Percentiles rank a stretch among this genome's conserved stretches.
Conservation (phyloP, 371 early-diverging fungal genomes). For the Actinomucor elegans region DNA sequence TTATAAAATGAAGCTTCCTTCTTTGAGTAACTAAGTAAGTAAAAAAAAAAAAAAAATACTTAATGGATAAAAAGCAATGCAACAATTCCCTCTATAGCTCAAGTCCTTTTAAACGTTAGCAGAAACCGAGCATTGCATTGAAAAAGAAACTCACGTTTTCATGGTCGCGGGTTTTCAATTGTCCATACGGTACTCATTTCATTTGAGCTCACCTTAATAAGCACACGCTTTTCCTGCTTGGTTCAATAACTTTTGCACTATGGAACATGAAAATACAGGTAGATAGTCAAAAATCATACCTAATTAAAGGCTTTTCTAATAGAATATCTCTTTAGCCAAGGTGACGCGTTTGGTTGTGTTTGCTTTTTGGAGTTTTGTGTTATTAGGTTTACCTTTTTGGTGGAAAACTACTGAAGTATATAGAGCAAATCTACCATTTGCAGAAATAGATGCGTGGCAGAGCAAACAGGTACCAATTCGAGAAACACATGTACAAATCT, state of each 20-base stretch:
- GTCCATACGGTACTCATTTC: too few species aligned
- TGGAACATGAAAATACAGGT: conserved; percentile 13
- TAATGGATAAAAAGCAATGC: too few species aligned
- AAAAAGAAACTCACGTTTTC: too few species aligned
- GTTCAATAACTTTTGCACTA: neutral
- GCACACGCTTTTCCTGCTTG: conserved; percentile 3
- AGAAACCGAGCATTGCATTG: too few species aligned
- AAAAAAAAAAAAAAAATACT: too few species aligned
- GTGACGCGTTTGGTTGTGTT: conserved; percentile 48
- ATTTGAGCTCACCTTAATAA: too few species aligned
- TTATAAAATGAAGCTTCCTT: too few species aligned
- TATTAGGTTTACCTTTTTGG: conserved; percentile 87
- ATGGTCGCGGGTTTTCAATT: too few species aligned
- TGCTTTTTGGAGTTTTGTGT: conserved; percentile 63
- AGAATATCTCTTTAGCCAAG: neutral
- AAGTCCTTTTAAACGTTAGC: too few species aligned
- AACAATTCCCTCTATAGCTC: too few species aligned
- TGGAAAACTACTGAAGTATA: conserved; percentile 91
- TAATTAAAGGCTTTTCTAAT: neutral
- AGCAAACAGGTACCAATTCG: conserved; percentile 41
- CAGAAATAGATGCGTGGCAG: conserved; percentile 65
- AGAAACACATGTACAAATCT: neutral
- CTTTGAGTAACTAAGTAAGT: too few species aligned
- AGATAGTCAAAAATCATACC: neutral
- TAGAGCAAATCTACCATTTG: conserved; percentile 79